Base-by-base conservation (phyloP, 768 basidiomycete species). In the Nidularia sp. region DNA sequence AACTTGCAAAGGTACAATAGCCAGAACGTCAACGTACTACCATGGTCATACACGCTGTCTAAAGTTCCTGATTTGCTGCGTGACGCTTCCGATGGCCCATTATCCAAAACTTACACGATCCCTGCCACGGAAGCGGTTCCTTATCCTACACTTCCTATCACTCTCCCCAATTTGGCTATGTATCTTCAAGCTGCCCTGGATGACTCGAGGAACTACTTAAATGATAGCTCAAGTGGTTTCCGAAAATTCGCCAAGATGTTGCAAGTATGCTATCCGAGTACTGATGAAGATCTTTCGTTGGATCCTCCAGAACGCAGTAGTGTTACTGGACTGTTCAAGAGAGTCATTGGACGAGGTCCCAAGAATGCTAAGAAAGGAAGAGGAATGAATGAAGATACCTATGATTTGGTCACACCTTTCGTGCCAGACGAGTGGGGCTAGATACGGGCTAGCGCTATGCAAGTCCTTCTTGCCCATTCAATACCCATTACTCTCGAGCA, bases 401-500 rank as follows among this genome's bases (percentile, higher is more conserved):
- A 86, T 55, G 86, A 90, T 41, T 76, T 90, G 8, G 88, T 92
- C 51, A 92, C 90, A 12, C 90, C 90, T 1, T 92, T 92, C 66
- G 80, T 89, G 13, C 69, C 85, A 13, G 85, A 89, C 52, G 86
- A 89, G 57, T 88, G 80, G 81, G 85, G 86, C 51, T 85, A 62
- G 67, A 10, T 8, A n/a, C 25, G 41, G 48, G 52, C 18, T 15
- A 45, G 52, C 3, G 44, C 47, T 18, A 18, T 45, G 32, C 31
- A 34, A 48, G 18, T 18, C 18, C 18, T 18, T 18, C 18, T 18
- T 18, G 18, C 18, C 18, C 18, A 18, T 18, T 18, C 18, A 18
- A 18, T 1, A 18, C 18, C 18, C 18, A 18, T 18, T 18, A 18
- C 18, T 18, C 18, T 18, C 18, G 18, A 18, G 18, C 18, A 18